Evolutionary conservation across 495 filamentous ascomycete genomes (phyloP).

Genomic region (Chaetomidium leptoderma): DNA sequence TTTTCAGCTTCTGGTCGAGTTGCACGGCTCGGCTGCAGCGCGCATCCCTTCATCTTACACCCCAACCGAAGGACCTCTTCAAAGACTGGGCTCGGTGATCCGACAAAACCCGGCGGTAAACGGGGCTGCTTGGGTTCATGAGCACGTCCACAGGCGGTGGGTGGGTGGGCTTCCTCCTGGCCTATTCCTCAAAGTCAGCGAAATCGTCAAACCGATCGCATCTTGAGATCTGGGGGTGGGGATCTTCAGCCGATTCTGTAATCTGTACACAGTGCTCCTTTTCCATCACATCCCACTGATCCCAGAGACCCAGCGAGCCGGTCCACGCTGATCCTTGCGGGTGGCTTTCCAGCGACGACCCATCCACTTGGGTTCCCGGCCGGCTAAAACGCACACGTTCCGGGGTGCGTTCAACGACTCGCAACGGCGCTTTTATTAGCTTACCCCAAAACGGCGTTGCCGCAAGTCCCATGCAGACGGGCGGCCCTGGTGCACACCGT

Average conservation of each 20-base stretch:
- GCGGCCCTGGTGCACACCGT: background rate
- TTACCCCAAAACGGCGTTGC: conserved; percentile 18
- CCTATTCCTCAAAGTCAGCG: background rate
- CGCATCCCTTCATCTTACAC: background rate
- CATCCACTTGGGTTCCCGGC: conserved; percentile 33
- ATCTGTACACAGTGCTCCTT: too few relatives aligned
- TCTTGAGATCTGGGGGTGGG: conserved; percentile 12
- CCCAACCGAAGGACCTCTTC: background rate
- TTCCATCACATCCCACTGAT: conserved; percentile 1
- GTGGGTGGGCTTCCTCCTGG: background rate
- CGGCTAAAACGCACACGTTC: conserved; percentile 31
- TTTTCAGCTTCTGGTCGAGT: background rate
- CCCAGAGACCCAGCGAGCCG: conserved; percentile 25
- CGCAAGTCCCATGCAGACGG: conserved; percentile 6
- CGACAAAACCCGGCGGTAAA: too few relatives aligned
- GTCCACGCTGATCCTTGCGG: conserved; percentile 34
- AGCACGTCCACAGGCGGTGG: too few relatives aligned
- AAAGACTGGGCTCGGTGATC: background rate
- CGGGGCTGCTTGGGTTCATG: too few relatives aligned
- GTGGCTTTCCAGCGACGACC: conserved; percentile 37
- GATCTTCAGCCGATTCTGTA: background rate
- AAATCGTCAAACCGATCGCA: background rate
- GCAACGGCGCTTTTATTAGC: conserved; percentile 32
- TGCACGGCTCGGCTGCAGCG: too few relatives aligned
- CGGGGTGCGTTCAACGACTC: conserved; percentile 22